Base-by-base conservation (phyloP, 352 stramenopile species). In the Aphanomyces euteiches region DNA sequence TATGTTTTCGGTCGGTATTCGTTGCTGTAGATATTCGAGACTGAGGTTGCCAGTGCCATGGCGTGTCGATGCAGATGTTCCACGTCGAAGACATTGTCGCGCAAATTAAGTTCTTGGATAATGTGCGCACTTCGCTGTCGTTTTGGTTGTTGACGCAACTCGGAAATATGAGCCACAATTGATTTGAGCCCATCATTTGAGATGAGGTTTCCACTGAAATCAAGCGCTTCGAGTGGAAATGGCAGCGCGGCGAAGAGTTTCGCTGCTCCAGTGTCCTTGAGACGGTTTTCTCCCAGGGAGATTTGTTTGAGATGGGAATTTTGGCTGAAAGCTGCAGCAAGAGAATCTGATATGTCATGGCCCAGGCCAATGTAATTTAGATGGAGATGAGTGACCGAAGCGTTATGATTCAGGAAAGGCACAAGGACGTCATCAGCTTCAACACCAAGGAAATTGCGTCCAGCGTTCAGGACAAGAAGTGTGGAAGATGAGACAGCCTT, bases 201-300 rank as follows among this genome's bases (percentile, higher is more conserved):
- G 39, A 70, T 41, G 3, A 70, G n/a, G 64, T 70, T 70, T 19
- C 64, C 64, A 34, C 64, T 54, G 5, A 70, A 43, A 28, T 70
- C 64, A 7, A 70, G 7, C 8, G 64, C 48, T 3, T 60, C 17
- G 28, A 61, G 39, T 12, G 54, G 54, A 47, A 64, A 70, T 15
- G 50, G 50, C 28, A 70, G 13, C 13, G 64, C 45, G 40, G 45
- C 17, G 21, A 70, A 70, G 36, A 70, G 10, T 5, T 43, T 17
- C 12, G 40, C 64, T 4, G 64, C 64, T 2, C 64, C 64, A 34
- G 19, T 10, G 40, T 63, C 43, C 8, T 50, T 36, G 10, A 70
- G 48, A 12, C 64, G 64, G 54, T 70, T 70, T 41, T 70, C 64
- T 10, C 45, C 64, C 7, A 70, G 8, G 3, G 64, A 61, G 10